A percentile compares a stretch with the other conserved stretches of the same genome.
Conservation (phyloP, 202 grass and related monocot species). For the Brachypodium distachyon region DNA sequence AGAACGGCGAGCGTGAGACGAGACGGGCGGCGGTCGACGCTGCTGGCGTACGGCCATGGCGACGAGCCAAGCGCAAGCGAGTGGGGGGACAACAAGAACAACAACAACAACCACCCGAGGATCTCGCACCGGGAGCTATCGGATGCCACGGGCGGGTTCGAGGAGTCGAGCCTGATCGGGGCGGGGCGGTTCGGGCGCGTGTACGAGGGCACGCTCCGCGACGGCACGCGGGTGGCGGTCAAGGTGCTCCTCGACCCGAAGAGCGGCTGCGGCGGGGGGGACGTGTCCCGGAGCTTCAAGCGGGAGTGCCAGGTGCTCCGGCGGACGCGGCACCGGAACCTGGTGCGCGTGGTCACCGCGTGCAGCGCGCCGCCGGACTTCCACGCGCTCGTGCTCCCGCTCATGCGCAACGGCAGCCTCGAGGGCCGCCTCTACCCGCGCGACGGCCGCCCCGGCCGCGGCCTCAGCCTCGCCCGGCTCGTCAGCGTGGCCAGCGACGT, state of each 20-base stretch:
- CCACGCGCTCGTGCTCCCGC: slow-evolving; percentile 80
- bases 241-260: slow-evolving; percentile 88
- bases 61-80: slow-evolving; percentile 16
- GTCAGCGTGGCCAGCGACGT: slow-evolving; percentile 60
- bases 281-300: slow-evolving; percentile 72
- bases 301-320: slow-evolving; percentile 83
- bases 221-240: slow-evolving; percentile 46
- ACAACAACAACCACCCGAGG: slow-evolving; percentile 39
- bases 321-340: slow-evolving; percentile 76
- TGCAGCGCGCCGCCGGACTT: slow-evolving; percentile 87
- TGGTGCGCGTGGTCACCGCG: slow-evolving; percentile 80
- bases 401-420: slow-evolving; percentile 86
- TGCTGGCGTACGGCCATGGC: neutral
- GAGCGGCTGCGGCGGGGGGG: slow-evolving; percentile 34
- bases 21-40: slow-evolving; percentile 26
- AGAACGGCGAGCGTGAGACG: neutral
- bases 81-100: no score
- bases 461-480: slow-evolving; percentile 41
- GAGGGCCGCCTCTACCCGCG: slow-evolving; percentile 59
- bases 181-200: slow-evolving; percentile 57
- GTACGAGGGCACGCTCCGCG: slow-evolving; percentile 55
- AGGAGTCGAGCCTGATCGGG: slow-evolving; percentile 43
- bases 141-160: slow-evolving; percentile 67
- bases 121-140: slow-evolving; percentile 60
- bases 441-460: neutral